phyloP scores from a whole-genome alignment of 345 rosid species.

The Cardiospermum halicacabum region DNA sequence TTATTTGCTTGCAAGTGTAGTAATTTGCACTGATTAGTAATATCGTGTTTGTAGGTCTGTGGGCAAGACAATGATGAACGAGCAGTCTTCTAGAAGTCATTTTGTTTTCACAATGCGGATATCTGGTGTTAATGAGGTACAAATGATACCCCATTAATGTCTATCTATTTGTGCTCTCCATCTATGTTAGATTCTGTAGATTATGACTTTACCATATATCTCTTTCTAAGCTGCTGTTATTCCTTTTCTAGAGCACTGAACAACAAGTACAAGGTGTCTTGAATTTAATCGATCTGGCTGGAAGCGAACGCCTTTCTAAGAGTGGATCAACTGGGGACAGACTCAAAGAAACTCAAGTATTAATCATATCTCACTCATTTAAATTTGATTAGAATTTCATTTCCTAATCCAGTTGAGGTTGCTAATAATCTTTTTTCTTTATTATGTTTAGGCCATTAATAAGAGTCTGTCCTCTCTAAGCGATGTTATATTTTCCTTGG shows the following conservation, averaged over 20 bases:
- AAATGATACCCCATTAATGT: neutral
- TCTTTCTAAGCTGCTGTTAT: constrained; percentile 9
- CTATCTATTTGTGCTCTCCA: neutral
- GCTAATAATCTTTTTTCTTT: neutral
- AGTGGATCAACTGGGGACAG: constrained; percentile 98
- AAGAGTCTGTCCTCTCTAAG: constrained; percentile 87
- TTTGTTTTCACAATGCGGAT: constrained; percentile 86
- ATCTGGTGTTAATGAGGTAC: constrained; percentile 86
- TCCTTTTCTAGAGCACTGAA: constrained; percentile 62
- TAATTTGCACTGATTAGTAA: neutral
- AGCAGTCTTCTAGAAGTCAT: constrained; percentile 97
- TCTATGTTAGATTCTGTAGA: neutral
- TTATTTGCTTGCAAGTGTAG: constrained; percentile 1
- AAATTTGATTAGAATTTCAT: neutral
- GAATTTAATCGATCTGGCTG: constrained; percentile 98
- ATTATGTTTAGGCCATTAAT: constrained; percentile 72
- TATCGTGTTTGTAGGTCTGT: constrained; percentile 58
- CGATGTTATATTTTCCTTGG: constrained; percentile 88
- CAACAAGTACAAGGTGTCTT: constrained; percentile 94
- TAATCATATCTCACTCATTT: constrained; percentile 1
- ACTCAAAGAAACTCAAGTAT: constrained; percentile 94
- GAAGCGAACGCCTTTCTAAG: constrained; percentile 94
- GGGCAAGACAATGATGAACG: constrained; percentile 94
- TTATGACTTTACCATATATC: neutral
- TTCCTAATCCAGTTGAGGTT: neutral